Conservation (phyloP, 257 asterid species). For the Fraxinus excelsior region DNA sequence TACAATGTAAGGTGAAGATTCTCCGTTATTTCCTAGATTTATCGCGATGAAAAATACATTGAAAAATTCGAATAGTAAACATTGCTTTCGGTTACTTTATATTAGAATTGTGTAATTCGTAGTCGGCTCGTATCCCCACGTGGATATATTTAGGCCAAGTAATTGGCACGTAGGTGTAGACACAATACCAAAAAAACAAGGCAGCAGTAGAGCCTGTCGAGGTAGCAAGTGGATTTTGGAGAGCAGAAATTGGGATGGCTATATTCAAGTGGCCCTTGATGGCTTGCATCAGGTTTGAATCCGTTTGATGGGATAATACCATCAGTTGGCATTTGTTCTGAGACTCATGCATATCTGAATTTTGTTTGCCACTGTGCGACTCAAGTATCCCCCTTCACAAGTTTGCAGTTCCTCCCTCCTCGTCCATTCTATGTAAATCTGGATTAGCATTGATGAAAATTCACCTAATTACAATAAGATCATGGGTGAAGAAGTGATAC, state of each 20-base stretch:
- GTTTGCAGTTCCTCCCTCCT: neutral
- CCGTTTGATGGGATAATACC: neutral
- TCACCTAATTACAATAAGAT: neutral
- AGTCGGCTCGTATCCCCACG: too few relatives aligned
- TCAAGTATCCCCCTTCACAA: too few relatives aligned
- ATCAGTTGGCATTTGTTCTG: too few relatives aligned
- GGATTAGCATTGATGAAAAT: neutral
- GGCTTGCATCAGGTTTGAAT: neutral
- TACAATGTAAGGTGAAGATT: too few relatives aligned
- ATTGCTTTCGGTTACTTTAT: too few relatives aligned
- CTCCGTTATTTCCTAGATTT: too few relatives aligned
- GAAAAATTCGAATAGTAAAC: too few relatives aligned
- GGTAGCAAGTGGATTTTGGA: neutral
- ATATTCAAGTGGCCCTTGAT: neutral
- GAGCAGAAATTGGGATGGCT: neutral
- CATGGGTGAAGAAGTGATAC: constrained; percentile 62
- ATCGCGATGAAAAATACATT: too few relatives aligned
- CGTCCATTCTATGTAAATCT: neutral
- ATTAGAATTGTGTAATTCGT: too few relatives aligned
- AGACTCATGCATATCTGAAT: too few relatives aligned
- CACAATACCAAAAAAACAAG: neutral
- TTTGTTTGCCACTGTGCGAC: too few relatives aligned
- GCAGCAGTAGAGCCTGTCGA: neutral
- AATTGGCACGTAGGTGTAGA: neutral
- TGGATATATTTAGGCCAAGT: neutral